Evolutionary conservation across 2,329 filamentous ascomycete species (phyloP), one percentile per base, ranked within the genome.

Genomic region (Plectosphaerella cucumerina): DNA sequence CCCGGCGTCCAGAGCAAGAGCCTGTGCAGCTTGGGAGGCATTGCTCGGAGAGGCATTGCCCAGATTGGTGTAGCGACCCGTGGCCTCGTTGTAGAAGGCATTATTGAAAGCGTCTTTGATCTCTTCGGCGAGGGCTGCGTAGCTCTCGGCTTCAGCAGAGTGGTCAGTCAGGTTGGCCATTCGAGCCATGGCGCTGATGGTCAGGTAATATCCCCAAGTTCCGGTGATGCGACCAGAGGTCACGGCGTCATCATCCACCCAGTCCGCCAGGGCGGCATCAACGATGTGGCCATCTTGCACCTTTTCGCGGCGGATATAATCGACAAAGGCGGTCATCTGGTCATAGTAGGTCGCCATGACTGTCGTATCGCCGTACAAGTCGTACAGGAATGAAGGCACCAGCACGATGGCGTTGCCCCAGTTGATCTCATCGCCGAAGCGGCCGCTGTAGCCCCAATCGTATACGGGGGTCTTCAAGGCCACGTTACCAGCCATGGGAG

Each of bases 371-470:
- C 47, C 42, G 47, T 52, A 52, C 3, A 52, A 15, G 18, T 52
- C 47, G 31, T 50, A 17, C 21, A 52, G 47, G 15, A 52, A 35
- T 9, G 50, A 34, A 2, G 47, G 47, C 14, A 52, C 47, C 14
- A 52, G 47, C 5, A 52, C 22, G 42, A 52, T 52, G 12, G 50
- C 50, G 31, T 50, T 50, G 33, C 50, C 47, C 50, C 47, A 52
- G 50, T 52, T 52, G 42, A 52, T 52, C 48, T 52, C 47, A 17
- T 52, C 47, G 23, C 50, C 50, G 34, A 52, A 50, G 8, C 48
- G 42, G 20, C 42, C 50, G 15, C 20, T 31, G 31, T 52, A 52
- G 14, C 50, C 50, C 50, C 47, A 52, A 17, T 52, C 47, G 47
- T 52, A 50, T 2, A 50, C 50, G 17, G 47, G 50, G 12, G 50